A percentile compares a stretch with the other conserved stretches of the same genome.
These are phyloP conservation scores for Saraca asoca DNA, from an alignment of 331 rosid genomes.

Conservation along the genomic window DNA sequence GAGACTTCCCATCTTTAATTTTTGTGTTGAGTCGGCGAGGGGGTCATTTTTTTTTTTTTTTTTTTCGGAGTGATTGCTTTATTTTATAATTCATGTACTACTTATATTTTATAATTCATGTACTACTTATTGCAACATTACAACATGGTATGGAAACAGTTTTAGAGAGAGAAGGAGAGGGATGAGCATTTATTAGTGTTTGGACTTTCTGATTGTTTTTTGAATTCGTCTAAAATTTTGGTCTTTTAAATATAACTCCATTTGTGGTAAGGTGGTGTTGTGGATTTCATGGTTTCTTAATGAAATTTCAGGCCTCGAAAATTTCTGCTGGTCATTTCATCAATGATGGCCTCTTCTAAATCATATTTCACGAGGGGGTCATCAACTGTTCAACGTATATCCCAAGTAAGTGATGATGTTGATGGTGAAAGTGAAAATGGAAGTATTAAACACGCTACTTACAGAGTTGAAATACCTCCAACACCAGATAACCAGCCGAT, in stretches of 20 bases:
- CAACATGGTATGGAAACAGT: not conserved
- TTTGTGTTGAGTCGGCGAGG: constrained; percentile 50
- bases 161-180: not conserved
- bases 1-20: constrained; percentile 22
- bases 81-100: constrained; percentile 17
- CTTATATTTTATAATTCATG: constrained; percentile 21
- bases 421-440: constrained; percentile 50
- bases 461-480: constrained; percentile 32
- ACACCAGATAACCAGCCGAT: constrained; percentile 66
- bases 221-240: not conserved
- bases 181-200: no score
- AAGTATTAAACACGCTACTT: constrained; percentile 20
- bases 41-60: no score
- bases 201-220: no score
- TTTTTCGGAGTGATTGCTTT: constrained; percentile 13
- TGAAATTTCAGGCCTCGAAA: constrained; percentile 31
- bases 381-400: constrained; percentile 36
- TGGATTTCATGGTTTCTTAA: constrained; percentile 13
- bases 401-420: constrained; percentile 45
- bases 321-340: not conserved
- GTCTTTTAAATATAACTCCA: constrained; percentile 1
- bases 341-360: constrained; percentile 27
- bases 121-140: not conserved
- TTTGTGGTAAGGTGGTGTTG: not conserved
- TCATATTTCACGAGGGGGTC: constrained; percentile 24